phyloP scores from a whole-genome alignment of 106 monocot species.

The Agapanthus africanus region DNA sequence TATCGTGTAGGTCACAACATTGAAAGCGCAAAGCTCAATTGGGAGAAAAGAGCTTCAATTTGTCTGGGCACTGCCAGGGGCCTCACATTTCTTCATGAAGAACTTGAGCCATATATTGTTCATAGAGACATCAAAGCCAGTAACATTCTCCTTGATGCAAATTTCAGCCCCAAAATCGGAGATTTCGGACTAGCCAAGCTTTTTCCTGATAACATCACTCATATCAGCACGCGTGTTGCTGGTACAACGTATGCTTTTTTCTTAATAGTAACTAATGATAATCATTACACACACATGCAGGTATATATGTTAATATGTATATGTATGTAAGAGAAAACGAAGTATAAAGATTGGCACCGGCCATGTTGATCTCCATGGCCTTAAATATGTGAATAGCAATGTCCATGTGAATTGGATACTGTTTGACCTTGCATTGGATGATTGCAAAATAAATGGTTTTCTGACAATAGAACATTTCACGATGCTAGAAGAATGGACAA shows the following conservation, averaged over 20 bases:
- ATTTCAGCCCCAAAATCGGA: constrained; percentile 65
- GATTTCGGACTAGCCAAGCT: constrained; percentile 77
- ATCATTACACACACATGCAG: no score
- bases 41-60: constrained; percentile 49
- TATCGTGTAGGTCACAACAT: constrained; percentile 35
- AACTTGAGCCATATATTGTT: constrained; percentile 50
- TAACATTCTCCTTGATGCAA: constrained; percentile 56
- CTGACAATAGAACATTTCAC: no score
- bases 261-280: no score
- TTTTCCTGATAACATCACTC: constrained; percentile 69
- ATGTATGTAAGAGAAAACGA: no score
- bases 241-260: constrained; percentile 55
- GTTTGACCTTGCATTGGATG: no score
- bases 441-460: no score
- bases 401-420: no score
- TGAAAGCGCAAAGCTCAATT: constrained; percentile 29
- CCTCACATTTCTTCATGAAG: constrained; percentile 63
- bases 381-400: no score
- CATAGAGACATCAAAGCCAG: constrained; percentile 86
- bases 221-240: constrained; percentile 76
- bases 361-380: no score
- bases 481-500: no score
- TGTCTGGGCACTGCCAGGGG: constrained; percentile 58
- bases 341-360: no score
- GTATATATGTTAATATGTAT: no score